These are phyloP conservation scores for Spathaspora gorwiae DNA, from an alignment of 805 yeast species.

Conservation along the genomic window DNA sequence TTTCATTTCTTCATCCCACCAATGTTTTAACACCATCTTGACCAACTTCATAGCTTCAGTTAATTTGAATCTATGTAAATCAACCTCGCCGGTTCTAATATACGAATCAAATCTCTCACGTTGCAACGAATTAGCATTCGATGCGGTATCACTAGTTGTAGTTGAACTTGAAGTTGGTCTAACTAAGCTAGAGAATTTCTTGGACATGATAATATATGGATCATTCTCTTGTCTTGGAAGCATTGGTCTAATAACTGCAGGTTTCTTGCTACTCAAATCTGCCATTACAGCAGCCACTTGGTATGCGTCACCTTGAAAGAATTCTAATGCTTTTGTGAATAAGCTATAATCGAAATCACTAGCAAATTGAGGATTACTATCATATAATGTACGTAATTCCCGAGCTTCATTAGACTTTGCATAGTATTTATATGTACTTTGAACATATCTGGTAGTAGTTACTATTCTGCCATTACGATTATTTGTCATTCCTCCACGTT, in stretches of 20 bases:
- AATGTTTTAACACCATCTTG: slow-evolving; percentile 32
- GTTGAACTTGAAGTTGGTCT: background rate
- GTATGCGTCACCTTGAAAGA: slow-evolving; percentile 41
- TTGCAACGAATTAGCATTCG: background rate
- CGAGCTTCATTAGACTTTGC: slow-evolving; percentile 20
- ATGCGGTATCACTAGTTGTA: background rate
- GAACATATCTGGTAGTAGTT: background rate
- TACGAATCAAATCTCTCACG: slow-evolving; percentile 1
- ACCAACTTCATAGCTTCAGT: slow-evolving; percentile 42
- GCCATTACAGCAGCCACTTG: slow-evolving; percentile 18
- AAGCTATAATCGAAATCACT: slow-evolving; percentile 29
- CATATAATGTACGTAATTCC: slow-evolving; percentile 29
- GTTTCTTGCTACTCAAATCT: background rate
- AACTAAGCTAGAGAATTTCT: background rate
- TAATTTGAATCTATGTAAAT: slow-evolving; percentile 54
- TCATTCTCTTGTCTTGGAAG: background rate
- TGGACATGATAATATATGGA: background rate
- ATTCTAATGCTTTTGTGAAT: slow-evolving; percentile 32
- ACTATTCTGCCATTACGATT: background rate
- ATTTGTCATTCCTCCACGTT: slow-evolving; percentile 13
- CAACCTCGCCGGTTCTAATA: slow-evolving; percentile 27
- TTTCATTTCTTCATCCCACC: slow-evolving; percentile 62
- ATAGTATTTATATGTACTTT: slow-evolving; percentile 11
- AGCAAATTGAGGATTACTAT: slow-evolving; percentile 29
- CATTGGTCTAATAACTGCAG: slow-evolving; percentile 1